Percentiles rank a stretch among this genome's conserved stretches.
These are phyloP conservation scores for Aspergillus campestris DNA, from an alignment of 495 filamentous ascomycete species.

Conservation along the genomic window DNA sequence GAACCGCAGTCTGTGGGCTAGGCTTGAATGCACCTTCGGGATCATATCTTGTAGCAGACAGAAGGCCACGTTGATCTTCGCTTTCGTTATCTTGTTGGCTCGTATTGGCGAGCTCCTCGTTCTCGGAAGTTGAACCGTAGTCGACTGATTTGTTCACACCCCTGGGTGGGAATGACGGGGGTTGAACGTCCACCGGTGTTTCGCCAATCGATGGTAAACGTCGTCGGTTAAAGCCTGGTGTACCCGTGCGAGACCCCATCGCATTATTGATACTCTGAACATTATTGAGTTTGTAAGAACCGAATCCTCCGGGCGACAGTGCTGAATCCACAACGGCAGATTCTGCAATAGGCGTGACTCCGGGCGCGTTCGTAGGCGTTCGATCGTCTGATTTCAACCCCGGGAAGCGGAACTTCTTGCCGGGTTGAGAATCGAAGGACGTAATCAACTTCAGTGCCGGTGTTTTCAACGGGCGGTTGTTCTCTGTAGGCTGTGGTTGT, in stretches of 20 bases:
- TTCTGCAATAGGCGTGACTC: constrained; percentile 84
- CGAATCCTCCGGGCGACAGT: constrained; percentile 63
- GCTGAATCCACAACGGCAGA: constrained; percentile 84
- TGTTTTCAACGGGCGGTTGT: constrained; percentile 52
- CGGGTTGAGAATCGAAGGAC: constrained; percentile 58
- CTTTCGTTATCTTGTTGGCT: constrained; percentile 23
- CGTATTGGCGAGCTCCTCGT: constrained; percentile 30
- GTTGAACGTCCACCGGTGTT: constrained; percentile 50
- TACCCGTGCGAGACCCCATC: constrained; percentile 63
- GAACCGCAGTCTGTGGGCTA: constrained; percentile 47
- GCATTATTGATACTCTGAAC: constrained; percentile 53
- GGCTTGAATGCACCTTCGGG: constrained; percentile 33
- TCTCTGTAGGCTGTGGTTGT: constrained; percentile 19
- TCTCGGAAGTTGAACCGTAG: constrained; percentile 39
- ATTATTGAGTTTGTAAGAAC: constrained; percentile 55
- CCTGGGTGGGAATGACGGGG: constrained; percentile 36
- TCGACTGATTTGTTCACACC: constrained; percentile 35
- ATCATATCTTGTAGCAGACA: constrained; percentile 46
- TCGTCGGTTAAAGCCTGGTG: constrained; percentile 59
- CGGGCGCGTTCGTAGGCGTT: constrained; percentile 67
- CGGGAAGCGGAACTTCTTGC: constrained; percentile 58
- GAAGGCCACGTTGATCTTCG: constrained; percentile 22
- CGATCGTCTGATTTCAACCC: constrained; percentile 56
- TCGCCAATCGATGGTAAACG: constrained; percentile 83
- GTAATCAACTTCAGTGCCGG: constrained; percentile 92